A percentile compares a stretch with the other conserved stretches of the same genome.
phyloP scores from a whole-genome alignment of 768 basidiomycete species.

The Pulveroboletus ravenelii region DNA sequence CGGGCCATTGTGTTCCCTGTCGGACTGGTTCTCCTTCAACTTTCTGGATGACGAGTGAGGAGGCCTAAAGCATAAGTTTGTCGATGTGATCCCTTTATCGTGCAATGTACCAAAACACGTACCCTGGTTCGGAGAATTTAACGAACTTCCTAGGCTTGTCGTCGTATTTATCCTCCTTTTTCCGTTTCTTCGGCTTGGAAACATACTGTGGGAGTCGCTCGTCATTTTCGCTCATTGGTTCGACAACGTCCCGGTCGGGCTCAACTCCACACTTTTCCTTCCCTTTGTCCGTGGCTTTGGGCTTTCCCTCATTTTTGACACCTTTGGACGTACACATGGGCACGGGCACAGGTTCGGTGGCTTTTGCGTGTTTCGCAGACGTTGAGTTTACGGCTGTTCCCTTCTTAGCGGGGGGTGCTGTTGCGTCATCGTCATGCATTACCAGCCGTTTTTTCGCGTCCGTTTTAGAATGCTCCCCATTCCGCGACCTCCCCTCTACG shows the following conservation, averaged over 20 bases:
- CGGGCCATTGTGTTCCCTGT: background rate
- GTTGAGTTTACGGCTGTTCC: conserved; percentile 3
- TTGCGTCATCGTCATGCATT: background rate
- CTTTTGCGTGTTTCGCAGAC: background rate
- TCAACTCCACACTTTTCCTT: background rate
- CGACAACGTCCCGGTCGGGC: background rate
- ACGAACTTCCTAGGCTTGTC: conserved; percentile 22
- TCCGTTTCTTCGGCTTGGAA: conserved; percentile 16
- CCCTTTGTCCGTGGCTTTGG: background rate
- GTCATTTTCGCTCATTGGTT: conserved; percentile 1
- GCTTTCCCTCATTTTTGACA: background rate
- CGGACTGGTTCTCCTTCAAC: conserved; percentile 33
- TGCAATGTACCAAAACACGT: background rate
- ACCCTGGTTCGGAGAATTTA: conserved; percentile 15
- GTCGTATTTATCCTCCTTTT: conserved; percentile 18
- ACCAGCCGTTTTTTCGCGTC: conserved; percentile 4
- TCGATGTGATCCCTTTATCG: background rate
- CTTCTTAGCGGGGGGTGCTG: conserved; percentile 13
- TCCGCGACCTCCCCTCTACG: background rate
- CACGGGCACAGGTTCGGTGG: background rate
- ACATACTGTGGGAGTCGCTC: background rate
- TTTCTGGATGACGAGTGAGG: conserved; percentile 24
- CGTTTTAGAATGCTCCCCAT: background rate
- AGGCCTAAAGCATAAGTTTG: background rate
- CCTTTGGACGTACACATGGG: background rate